These are phyloP conservation scores for Camelina laxa DNA, from an alignment of 345 rosid species.

Conservation along the genomic window DNA sequence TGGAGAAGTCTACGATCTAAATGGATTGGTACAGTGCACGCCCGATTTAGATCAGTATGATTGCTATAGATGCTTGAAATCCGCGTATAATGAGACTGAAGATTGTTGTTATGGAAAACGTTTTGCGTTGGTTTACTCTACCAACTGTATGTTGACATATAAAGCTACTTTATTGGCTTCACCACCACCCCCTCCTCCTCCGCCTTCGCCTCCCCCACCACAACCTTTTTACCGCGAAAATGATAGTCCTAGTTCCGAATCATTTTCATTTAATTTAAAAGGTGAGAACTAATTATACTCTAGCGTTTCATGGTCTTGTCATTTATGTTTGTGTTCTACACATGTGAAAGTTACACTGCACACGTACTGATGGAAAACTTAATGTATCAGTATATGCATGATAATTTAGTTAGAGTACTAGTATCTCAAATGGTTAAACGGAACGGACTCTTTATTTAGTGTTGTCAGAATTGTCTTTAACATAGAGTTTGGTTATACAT, in stretches of 20 bases:
- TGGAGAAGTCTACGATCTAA: slow-evolving; percentile 21
- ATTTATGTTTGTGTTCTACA: neutral
- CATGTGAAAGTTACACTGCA: neutral
- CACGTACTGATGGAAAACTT: neutral
- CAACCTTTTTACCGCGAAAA: neutral
- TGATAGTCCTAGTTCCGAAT: slow-evolving; percentile 2
- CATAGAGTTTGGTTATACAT: neutral
- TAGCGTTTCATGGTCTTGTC: neutral
- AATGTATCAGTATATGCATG: neutral
- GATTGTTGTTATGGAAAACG: slow-evolving; percentile 22
- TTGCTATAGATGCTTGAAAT: slow-evolving; percentile 32
- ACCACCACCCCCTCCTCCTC: slow-evolving; percentile 32
- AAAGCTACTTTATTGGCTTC: neutral
- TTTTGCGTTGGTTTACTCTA: slow-evolving; percentile 16
- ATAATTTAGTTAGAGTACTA: neutral
- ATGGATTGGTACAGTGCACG: slow-evolving; percentile 29
- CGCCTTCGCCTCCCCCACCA: slow-evolving; percentile 21
- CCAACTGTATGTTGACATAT: slow-evolving; percentile 29
- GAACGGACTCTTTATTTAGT: neutral
- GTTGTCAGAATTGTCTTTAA: neutral
- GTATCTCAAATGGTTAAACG: neutral
- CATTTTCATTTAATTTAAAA: slow-evolving; percentile 13
- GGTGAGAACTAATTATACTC: neutral
- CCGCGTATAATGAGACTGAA: slow-evolving; percentile 23
- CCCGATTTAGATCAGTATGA: slow-evolving; percentile 25